phyloP scores from a whole-genome alignment of 129 eudicot species.

The Arctium lappa region DNA sequence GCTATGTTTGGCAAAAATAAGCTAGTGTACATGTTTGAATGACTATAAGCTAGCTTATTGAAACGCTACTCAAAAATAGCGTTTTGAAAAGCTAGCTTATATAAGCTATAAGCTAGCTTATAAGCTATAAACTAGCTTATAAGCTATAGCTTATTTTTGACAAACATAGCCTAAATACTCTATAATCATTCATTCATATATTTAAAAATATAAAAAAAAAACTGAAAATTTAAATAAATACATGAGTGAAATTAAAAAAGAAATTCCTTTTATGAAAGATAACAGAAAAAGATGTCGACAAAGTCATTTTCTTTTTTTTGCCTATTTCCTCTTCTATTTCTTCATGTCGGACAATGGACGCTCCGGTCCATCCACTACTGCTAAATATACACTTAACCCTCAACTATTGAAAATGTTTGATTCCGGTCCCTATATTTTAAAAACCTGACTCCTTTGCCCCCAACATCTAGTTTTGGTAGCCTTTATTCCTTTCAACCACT shows the following conservation, averaged over 20 bases:
- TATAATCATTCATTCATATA: background rate
- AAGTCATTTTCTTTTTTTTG: constrained; percentile 20
- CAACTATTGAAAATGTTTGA: background rate
- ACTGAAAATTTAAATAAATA: too few species aligned
- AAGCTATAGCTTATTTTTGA: too few species aligned
- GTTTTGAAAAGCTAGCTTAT: too few species aligned
- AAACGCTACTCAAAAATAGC: too few species aligned
- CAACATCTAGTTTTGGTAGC: background rate
- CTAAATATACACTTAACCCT: background rate
- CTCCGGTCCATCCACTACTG: constrained; percentile 9
- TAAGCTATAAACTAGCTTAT: too few species aligned
- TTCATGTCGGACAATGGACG: constrained; percentile 12
- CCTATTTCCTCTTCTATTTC: constrained; percentile 1
- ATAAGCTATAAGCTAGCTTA: too few species aligned
- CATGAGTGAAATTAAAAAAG: background rate
- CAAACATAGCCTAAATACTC: too few species aligned
- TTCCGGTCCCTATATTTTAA: background rate
- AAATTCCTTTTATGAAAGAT: constrained; percentile 2
- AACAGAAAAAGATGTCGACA: constrained; percentile 20
- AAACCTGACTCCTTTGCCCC: background rate
- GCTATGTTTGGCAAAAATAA: too few species aligned
- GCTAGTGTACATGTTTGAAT: too few species aligned
- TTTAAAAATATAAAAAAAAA: too few species aligned
- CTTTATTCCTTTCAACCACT: background rate
- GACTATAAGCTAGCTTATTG: too few species aligned